These are phyloP conservation scores for Lecanicillium sp. DNA, from an alignment of 2,329 filamentous ascomycete species.

Conservation along the genomic window DNA sequence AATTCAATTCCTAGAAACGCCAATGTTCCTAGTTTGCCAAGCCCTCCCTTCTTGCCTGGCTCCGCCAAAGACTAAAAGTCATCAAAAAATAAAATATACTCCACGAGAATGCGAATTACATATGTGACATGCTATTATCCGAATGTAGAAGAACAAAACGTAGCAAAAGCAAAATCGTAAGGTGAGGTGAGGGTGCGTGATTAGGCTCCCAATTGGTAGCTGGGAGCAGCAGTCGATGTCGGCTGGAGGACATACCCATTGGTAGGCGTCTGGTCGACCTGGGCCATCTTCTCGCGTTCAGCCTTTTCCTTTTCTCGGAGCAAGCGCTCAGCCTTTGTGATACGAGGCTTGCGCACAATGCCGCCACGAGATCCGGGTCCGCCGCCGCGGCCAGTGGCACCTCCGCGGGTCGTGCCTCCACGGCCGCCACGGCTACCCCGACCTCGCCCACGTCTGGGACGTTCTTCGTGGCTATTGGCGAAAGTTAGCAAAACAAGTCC, in stretches of 20 bases:
- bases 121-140: no score
- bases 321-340: slow-evolving; percentile 65
- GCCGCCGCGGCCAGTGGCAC: slow-evolving; percentile 36
- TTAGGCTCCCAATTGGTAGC: not conserved
- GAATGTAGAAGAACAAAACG: no score
- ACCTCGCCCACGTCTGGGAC: slow-evolving; percentile 60
- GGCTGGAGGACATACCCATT: slow-evolving; percentile 30
- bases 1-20: not conserved
- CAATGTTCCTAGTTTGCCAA: no score
- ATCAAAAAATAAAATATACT: slow-evolving; percentile 2
- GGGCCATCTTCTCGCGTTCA: slow-evolving; percentile 53
- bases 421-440: slow-evolving; percentile 47
- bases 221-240: not conserved
- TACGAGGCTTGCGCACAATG: slow-evolving; percentile 71
- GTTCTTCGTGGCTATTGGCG: slow-evolving; percentile 56
- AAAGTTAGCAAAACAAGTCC: slow-evolving; percentile 23
- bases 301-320: slow-evolving; percentile 41
- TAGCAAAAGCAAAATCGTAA: no score
- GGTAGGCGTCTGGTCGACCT: slow-evolving; percentile 28
- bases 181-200: no score
- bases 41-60: no score
- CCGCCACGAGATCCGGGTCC: slow-evolving; percentile 69
- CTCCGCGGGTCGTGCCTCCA: slow-evolving; percentile 50
- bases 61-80: not conserved
- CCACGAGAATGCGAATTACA: slow-evolving; percentile 4